Percentiles rank a stretch among this genome's conserved stretches.
phyloP scores from a whole-genome alignment of 2,329 filamentous ascomycete genomes.

The Sphaerulina populicola region DNA sequence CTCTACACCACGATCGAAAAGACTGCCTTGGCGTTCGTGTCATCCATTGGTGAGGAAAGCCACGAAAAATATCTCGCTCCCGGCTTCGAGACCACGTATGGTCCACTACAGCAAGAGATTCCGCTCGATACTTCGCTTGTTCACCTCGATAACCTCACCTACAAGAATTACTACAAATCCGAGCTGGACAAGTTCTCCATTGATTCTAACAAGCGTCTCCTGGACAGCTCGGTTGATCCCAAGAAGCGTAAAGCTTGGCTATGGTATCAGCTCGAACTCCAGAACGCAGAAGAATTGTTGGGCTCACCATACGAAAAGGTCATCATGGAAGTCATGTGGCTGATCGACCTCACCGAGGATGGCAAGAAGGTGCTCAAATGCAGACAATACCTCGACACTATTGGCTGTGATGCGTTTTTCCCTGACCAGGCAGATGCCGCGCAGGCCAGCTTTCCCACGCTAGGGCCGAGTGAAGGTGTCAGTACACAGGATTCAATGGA shows the following conservation, averaged over 20 bases:
- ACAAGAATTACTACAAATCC: conserved; percentile 1
- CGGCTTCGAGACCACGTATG: background rate
- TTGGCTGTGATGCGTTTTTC: conserved; percentile 5
- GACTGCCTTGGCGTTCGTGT: conserved; percentile 2
- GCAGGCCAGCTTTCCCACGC: background rate
- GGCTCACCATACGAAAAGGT: conserved; percentile 4
- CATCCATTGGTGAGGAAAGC: background rate
- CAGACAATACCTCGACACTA: conserved; percentile 6
- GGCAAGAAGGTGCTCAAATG: conserved; percentile 1
- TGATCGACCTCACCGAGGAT: conserved; percentile 3
- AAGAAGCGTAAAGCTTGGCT: conserved; percentile 7
- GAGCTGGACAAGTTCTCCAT: conserved; percentile 1
- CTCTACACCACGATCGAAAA: conserved; percentile 5
- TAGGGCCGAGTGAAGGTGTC: background rate
- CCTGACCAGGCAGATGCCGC: background rate
- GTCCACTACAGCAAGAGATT: conserved; percentile 3
- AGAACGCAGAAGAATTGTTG: background rate
- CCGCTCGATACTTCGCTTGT: background rate
- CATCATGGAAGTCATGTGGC: conserved; percentile 6
- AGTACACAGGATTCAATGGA: background rate
- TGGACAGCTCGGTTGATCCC: conserved; percentile 3
- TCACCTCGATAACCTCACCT: conserved; percentile 4
- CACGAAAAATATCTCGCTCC: conserved; percentile 1
- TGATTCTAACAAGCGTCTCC: conserved; percentile 2
- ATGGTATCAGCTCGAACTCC: conserved; percentile 5